Evolutionary conservation across 176 grass and related monocot species (phyloP).

Genomic region (Canna indica): DNA sequence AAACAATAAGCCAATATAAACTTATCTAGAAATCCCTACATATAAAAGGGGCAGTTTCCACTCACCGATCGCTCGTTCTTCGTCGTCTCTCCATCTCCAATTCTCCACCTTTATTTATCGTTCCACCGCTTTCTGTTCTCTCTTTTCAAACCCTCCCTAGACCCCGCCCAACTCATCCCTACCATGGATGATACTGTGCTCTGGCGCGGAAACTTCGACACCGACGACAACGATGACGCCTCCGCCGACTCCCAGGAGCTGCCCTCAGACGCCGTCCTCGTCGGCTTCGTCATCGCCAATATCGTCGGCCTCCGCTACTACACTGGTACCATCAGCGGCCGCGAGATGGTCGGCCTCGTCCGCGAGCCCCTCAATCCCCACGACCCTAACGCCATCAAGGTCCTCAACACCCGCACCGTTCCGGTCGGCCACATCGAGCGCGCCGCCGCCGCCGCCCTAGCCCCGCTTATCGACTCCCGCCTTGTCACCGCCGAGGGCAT

Average conservation of each 20-base stretch:
- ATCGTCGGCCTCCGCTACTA: conserved; percentile 53
- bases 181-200: background rate
- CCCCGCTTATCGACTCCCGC: conserved; percentile 64
- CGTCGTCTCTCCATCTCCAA: no score
- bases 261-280: conserved; percentile 19
- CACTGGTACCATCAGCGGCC: conserved; percentile 33
- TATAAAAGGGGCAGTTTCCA: no score
- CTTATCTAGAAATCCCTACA: no score
- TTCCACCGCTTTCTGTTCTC: background rate
- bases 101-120: background rate
- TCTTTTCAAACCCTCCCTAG: background rate
- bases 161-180: background rate
- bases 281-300: conserved; percentile 61
- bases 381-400: conserved; percentile 67
- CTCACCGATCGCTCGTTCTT: background rate
- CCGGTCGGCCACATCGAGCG: conserved; percentile 50
- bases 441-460: conserved; percentile 20
- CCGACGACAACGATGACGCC: background rate
- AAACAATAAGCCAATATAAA: no score
- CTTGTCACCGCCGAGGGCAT: conserved; percentile 35
- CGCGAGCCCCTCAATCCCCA: conserved; percentile 52
- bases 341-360: conserved; percentile 44
- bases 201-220: background rate
- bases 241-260: background rate
- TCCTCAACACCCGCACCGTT: conserved; percentile 31